A percentile compares a stretch with the other conserved stretches of the same genome.
Evolutionary conservation across 2,329 filamentous ascomycete genomes (phyloP).

Genomic region (Neoscytalidium dimidiatum): DNA sequence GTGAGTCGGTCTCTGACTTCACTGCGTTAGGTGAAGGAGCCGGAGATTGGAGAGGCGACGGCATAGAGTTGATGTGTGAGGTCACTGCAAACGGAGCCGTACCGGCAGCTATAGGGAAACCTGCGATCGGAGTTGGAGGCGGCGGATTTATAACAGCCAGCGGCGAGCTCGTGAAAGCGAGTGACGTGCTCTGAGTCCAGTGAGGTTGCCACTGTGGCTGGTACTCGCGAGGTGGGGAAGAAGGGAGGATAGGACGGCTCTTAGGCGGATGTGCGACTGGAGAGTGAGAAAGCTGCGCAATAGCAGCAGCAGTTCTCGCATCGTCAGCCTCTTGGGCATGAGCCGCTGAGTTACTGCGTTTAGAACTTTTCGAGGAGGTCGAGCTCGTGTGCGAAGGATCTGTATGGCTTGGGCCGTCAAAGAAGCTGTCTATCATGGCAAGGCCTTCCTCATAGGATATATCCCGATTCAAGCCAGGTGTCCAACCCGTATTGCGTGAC

Average conservation of each 20-base stretch:
- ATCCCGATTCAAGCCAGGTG: not conserved
- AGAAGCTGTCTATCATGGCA: slow-evolving; percentile 4
- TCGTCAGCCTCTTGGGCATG: not conserved
- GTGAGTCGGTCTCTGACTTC: not conserved
- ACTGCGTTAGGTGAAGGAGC: not conserved
- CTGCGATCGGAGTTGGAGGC: not conserved
- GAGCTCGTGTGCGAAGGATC: not conserved
- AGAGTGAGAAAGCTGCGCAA: not conserved
- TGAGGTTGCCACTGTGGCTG: not conserved
- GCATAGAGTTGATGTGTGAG: not conserved
- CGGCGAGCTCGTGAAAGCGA: not conserved
- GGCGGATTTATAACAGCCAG: not conserved
- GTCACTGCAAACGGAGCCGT: not conserved
- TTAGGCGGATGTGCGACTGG: not conserved
- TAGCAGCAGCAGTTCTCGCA: not conserved
- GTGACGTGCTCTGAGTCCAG: not conserved
- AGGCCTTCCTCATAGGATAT: slow-evolving; percentile 8
- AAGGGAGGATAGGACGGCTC: not conserved
- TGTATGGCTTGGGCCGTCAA: not conserved
- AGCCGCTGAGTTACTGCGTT: not conserved
- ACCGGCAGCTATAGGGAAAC: not conserved
- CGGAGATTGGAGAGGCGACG: not conserved
- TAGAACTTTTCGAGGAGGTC: not conserved
- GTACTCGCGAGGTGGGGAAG: not conserved
- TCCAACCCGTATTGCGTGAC: not conserved